Percentiles rank a stretch among this genome's conserved stretches.
These are phyloP conservation scores for Ramichloridium luteum DNA, from an alignment of 2,329 filamentous ascomycete species.

Conservation along the genomic window DNA sequence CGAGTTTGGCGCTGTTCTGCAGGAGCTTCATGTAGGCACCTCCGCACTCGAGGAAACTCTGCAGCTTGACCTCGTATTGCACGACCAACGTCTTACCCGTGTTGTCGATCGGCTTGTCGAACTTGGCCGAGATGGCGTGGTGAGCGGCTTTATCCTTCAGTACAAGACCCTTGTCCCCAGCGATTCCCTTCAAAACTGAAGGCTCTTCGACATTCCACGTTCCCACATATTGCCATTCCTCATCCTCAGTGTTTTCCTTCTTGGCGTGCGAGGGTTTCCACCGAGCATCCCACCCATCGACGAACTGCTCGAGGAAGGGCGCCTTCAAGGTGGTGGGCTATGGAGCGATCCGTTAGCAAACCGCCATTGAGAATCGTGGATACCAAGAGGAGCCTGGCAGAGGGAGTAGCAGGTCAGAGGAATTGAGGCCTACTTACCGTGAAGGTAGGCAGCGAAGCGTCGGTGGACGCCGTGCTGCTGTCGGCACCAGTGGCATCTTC, in stretches of 20 bases:
- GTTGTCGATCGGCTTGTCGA: constrained; percentile 91
- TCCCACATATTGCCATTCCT: constrained; percentile 93
- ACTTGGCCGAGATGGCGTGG: constrained; percentile 98
- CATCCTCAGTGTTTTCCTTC: constrained; percentile 73
- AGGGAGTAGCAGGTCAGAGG: background rate
- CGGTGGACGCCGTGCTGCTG: constrained; percentile 7
- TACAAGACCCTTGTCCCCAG: constrained; percentile 91
- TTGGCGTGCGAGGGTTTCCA: constrained; percentile 96
- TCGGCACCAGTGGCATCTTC: constrained; percentile 12
- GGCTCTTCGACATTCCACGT: constrained; percentile 97
- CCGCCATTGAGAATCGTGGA: too few relatives aligned
- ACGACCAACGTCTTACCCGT: constrained; percentile 95
- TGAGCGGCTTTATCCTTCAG: constrained; percentile 97
- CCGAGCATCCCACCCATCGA: constrained; percentile 82
- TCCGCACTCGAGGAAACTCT: constrained; percentile 92
- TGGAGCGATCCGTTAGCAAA: constrained; percentile 1
- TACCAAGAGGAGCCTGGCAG: too few relatives aligned
- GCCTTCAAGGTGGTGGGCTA: constrained; percentile 82
- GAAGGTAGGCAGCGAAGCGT: constrained; percentile 13
- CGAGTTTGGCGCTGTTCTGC: constrained; percentile 91
- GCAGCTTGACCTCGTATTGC: constrained; percentile 98
- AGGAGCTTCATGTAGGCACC: constrained; percentile 99
- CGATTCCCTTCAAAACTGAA: constrained; percentile 75
- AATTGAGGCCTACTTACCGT: constrained; percentile 9
- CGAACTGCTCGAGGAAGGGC: constrained; percentile 97